Evolutionary conservation across 495 filamentous ascomycete genomes (phyloP), one percentile per base, ranked within the genome.

Genomic region (Penicillium pulvis): DNA sequence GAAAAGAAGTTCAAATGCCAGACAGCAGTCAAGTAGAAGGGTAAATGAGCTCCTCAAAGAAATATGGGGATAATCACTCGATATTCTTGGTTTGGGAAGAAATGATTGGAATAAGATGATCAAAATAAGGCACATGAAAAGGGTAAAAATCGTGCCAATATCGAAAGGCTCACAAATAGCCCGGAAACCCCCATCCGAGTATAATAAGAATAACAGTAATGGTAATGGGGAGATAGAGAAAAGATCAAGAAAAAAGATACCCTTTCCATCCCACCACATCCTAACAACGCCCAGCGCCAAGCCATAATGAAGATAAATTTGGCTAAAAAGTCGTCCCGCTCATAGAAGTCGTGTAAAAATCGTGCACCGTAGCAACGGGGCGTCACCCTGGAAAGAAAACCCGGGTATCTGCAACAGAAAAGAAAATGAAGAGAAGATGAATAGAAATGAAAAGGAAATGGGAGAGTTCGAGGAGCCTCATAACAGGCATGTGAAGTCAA

Each of bases 301-400:
- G 59, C 31, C 11, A 41, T 45, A 51, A 52, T 43, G 17, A 45
- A 54, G 45, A 30, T 24, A 54, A 44, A 44, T 42, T 11, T 9
- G 19, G 16, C 17, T 28, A 36, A 43, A 46, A 58, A 56, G 6
- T 60, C 59, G 36, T 59, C 53, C 46, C 56, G 42, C 51, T 70
- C 62, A 49, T 69, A 52, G 28, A 57, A 67, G 50, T 68, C 62
- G 48, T 65, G 52, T 46, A 48, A 47, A 64, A 58, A 59, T 63
- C 58, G 42, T 63, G 58, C 62, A 59, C 61, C 63, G 33, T 69
- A 50, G 61, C 59, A 44, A 46, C 23, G 24, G 31, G 8, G 39
- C 43, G 44, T 12, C 19, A n/a, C 53, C 48, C 16, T 23, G 26
- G 14, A 26, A 39, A 41, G 9, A n/a, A 53, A 10, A 19, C 35